Conservation (phyloP, 352 stramenopile genomes). For the Pythium monospermum region DNA sequence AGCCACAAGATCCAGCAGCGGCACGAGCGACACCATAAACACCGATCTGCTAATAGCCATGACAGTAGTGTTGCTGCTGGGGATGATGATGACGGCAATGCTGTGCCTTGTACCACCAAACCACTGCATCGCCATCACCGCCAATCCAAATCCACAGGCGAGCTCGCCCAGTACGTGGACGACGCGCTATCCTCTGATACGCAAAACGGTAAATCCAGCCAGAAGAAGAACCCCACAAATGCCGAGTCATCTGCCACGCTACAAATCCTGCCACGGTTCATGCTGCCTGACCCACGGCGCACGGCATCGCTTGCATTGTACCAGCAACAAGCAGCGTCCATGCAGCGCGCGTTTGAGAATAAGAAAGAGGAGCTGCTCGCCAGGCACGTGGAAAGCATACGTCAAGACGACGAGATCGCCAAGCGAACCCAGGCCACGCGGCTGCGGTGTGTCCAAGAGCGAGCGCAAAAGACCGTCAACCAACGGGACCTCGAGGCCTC, state of each 20-base stretch:
- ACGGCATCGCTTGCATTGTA: constrained; percentile 7
- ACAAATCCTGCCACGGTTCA: constrained; percentile 47
- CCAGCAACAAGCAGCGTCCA: not conserved
- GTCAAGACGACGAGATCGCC: constrained; percentile 23
- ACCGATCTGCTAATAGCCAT: not conserved
- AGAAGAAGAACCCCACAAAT: no score
- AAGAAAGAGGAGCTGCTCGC: constrained; percentile 3
- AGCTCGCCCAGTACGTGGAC: not conserved
- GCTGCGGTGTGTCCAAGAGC: constrained; percentile 35
- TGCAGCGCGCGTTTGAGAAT: constrained; percentile 15
- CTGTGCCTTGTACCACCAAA: no score
- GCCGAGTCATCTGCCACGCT: no score
- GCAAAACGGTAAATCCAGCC: not conserved
- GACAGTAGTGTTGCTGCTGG: no score
- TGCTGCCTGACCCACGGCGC: constrained; percentile 28
- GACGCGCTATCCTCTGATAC: not conserved
- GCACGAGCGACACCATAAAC: not conserved
- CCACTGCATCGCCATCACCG: not conserved
- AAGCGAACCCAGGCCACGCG: constrained; percentile 27
- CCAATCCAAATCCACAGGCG: constrained; percentile 11
- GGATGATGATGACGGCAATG: no score
- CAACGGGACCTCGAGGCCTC: constrained; percentile 47
- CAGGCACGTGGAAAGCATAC: not conserved
- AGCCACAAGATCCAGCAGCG: not conserved
- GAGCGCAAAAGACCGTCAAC: constrained; percentile 29